phyloP scores from a whole-genome alignment of 768 basidiomycete species.

The Lactifluus rugatus region DNA sequence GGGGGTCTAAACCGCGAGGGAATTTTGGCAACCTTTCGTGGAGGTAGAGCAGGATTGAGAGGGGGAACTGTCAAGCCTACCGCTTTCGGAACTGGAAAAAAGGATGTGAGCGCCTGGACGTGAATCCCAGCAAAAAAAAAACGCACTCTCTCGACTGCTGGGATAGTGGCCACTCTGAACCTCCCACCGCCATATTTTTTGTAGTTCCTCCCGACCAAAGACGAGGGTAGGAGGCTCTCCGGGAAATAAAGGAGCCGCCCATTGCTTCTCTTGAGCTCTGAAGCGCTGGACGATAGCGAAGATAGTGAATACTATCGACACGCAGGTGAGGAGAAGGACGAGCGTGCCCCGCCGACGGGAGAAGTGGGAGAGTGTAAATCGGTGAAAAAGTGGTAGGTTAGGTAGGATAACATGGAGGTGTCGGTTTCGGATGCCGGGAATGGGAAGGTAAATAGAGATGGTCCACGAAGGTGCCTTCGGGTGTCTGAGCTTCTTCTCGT shows the following conservation, averaged over 20 bases:
- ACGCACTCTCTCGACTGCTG: conserved; percentile 65
- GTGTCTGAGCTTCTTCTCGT: conserved; percentile 54
- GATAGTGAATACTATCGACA: conserved; percentile 41
- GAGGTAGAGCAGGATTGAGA: conserved; percentile 69
- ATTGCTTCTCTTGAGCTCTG: conserved; percentile 49
- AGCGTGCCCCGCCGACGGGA: conserved; percentile 49
- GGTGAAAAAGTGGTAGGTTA: conserved; percentile 52
- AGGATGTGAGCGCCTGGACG: conserved; percentile 4
- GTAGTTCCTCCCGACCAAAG: conserved; percentile 67
- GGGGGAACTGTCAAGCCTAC: conserved; percentile 47
- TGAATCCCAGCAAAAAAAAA: conserved; percentile 8
- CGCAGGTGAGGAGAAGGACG: conserved; percentile 39
- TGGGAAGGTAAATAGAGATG: conserved; percentile 45
- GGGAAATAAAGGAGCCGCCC: conserved; percentile 43
- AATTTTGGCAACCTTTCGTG: conserved; percentile 35
- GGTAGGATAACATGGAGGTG: conserved; percentile 48
- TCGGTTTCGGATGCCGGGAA: conserved; percentile 50
- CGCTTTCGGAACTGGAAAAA: conserved; percentile 54
- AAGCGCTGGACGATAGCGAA: conserved; percentile 55
- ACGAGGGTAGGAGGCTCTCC: conserved; percentile 64
- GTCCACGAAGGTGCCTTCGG: conserved; percentile 43
- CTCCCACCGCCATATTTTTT: conserved; percentile 94
- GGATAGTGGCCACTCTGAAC: conserved; percentile 91
- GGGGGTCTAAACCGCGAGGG: conserved; percentile 41
- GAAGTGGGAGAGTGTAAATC: conserved; percentile 44